Evolutionary conservation across 768 basidiomycete genomes (phyloP), one percentile per base, ranked within the genome.

Genomic region (Naematelia aurantialba): DNA sequence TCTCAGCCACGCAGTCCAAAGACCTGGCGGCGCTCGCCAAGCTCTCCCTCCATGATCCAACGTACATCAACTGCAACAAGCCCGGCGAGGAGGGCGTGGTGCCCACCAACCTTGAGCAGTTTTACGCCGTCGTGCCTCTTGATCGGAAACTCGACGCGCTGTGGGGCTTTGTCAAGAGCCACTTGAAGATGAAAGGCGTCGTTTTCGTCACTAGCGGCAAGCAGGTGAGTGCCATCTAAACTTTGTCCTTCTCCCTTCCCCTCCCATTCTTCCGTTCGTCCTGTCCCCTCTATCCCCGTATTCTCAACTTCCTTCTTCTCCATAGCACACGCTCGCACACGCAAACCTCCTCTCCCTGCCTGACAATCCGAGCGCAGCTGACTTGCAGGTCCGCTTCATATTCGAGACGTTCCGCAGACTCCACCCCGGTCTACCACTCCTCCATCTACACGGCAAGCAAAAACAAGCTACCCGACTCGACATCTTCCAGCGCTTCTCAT

Each of bases 201-300:
- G 91, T 98, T 2, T 98, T 99, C 78, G 81, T 97, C 67, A 96
- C 92, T 22, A 88, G 87, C 61, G 89, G 91, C 76, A 98, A 97
- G 77, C 96, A 99, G 79, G 92, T 80, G 31, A 58, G 75, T 65
- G 25, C 8, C 44, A n/a, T n/a, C n/a, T n/a, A n/a, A n/a, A n/a
- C n/a, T 14, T 5, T 29, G 11, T 49, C n/a, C 24, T 14, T 3
- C 39, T 44, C 5, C 12, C 42, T 25, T 3, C 19, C 22, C 4
- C n/a, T n/a, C n/a, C n/a, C n/a, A n/a, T n/a, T n/a, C n/a, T n/a
- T n/a, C n/a, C n/a, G n/a, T n/a, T n/a, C n/a, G n/a, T n/a, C n/a
- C n/a, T n/a, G n/a, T n/a, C n/a, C n/a, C n/a, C n/a, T n/a, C n/a
- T n/a, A n/a, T n/a, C n/a, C n/a, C n/a, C n/a, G n/a, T n/a, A n/a